These are phyloP conservation scores for Halophytophthora polymorphica DNA, from an alignment of 352 stramenopile species.

Conservation along the genomic window DNA sequence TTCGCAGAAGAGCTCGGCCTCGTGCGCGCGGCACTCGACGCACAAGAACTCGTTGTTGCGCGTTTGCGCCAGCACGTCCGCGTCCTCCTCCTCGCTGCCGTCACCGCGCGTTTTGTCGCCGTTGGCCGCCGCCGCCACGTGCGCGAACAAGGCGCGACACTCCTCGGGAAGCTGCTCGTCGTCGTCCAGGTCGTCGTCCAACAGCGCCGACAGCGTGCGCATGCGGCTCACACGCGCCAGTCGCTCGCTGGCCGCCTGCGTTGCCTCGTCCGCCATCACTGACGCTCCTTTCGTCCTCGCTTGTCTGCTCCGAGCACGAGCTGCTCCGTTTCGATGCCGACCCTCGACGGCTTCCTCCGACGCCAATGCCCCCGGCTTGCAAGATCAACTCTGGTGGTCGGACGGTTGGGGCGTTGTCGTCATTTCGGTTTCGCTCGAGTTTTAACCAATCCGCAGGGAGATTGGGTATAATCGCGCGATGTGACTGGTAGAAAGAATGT, in stretches of 20 bases:
- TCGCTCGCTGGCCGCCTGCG: slow-evolving; percentile 21
- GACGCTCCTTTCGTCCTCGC: too few species aligned
- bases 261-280: not conserved
- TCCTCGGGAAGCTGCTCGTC: slow-evolving; percentile 51
- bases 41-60: slow-evolving; percentile 48
- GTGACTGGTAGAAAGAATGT: not conserved
- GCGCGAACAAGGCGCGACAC: slow-evolving; percentile 47
- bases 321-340: too few species aligned
- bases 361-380: not conserved
- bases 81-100: slow-evolving; percentile 16
- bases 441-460: not conserved
- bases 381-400: not conserved
- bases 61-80: slow-evolving; percentile 27
- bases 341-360: too few species aligned
- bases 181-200: slow-evolving; percentile 60
- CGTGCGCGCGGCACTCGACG: slow-evolving; percentile 67
- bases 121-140: slow-evolving; percentile 17
- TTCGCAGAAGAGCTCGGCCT: slow-evolving; percentile 79
- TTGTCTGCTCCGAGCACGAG: too few species aligned
- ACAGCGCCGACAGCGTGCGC: slow-evolving; percentile 76
- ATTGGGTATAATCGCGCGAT: not conserved
- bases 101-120: not conserved
- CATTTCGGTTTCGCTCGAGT: not conserved
- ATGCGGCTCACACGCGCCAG: slow-evolving; percentile 63
- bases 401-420: not conserved